Conservation (phyloP, 1,284 basidiomycete genomes). For the Sanghuangporus baumii region DNA sequence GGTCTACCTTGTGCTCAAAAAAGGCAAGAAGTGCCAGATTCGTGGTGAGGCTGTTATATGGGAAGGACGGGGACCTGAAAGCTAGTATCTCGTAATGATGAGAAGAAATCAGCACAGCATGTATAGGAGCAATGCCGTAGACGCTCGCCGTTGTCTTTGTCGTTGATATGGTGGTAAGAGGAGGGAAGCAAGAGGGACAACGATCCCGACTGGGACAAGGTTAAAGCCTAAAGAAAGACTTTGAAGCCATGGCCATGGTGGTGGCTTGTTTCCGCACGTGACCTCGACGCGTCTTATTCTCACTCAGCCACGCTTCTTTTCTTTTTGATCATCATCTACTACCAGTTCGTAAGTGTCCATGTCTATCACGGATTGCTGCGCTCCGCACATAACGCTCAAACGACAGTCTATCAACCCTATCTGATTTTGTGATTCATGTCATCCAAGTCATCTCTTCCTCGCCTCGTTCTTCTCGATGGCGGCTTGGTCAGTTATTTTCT, state of each 20-base stretch:
- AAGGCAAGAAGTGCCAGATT: neutral
- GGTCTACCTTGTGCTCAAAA: neutral
- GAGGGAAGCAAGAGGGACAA: neutral
- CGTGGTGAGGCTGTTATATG: neutral
- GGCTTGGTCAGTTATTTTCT: constrained; percentile 7
- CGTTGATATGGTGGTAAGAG: neutral
- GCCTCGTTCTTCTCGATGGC: constrained; percentile 8
- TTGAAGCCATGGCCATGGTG: neutral
- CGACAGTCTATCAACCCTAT: no score
- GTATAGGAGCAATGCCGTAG: neutral
- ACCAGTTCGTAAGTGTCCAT: no score
- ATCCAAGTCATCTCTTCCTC: neutral
- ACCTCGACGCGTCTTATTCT: neutral
- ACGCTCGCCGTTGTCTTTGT: no score
- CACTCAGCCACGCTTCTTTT: neutral
- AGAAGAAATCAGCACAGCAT: neutral
- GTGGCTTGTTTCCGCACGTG: neutral
- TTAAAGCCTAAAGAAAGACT: neutral
- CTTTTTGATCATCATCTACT: no score
- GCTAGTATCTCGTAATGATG: constrained; percentile 6
- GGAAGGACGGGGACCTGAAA: neutral
- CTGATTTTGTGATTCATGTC: neutral
- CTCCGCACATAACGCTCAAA: no score
- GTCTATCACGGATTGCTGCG: no score
- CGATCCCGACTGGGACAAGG: neutral